Percentiles rank a stretch among this genome's conserved stretches.
Conservation (phyloP, 257 asterid genomes). For the Cynanchum wilfordii region DNA sequence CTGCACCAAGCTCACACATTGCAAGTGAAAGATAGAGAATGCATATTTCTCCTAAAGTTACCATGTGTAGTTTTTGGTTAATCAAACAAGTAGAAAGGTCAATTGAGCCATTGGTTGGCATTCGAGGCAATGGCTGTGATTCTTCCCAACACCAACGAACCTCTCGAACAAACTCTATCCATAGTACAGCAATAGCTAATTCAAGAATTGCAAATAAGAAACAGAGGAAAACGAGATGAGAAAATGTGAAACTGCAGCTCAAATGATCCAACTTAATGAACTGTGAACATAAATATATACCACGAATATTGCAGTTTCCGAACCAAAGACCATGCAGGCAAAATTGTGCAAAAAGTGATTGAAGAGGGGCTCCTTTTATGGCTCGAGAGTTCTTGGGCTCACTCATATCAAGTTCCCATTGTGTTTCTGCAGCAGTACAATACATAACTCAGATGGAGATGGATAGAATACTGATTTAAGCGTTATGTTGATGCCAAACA, state of each 20-base stretch:
- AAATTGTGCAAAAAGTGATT: slow-evolving; percentile 83
- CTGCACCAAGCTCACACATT: background rate
- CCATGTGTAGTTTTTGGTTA: slow-evolving; percentile 91
- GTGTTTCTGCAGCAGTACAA: slow-evolving; percentile 38
- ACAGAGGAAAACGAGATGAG: slow-evolving; percentile 1
- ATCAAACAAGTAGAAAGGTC: slow-evolving; percentile 79
- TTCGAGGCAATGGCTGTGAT: slow-evolving; percentile 78
- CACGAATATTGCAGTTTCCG: slow-evolving; percentile 87
- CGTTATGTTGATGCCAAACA: background rate
- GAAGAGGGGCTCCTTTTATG: slow-evolving; percentile 83
- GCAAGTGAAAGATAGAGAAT: background rate
- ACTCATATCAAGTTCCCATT: slow-evolving; percentile 31
- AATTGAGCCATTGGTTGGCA: slow-evolving; percentile 56
- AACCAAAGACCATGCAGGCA: slow-evolving; percentile 94
- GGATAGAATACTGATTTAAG: slow-evolving; percentile 11
- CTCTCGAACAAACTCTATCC: slow-evolving; percentile 94
- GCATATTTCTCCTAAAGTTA: slow-evolving; percentile 23
- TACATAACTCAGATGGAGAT: slow-evolving; percentile 1
- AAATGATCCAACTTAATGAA: background rate
- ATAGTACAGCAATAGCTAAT: slow-evolving; percentile 81
- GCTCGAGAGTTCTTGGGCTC: slow-evolving; percentile 65
- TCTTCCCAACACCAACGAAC: slow-evolving; percentile 98
- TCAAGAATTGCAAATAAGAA: slow-evolving; percentile 15
- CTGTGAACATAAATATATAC: slow-evolving; percentile 30
- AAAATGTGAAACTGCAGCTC: background rate